Base-by-base conservation (phyloP, 306 rosid species). In the Crotalaria pallida region DNA sequence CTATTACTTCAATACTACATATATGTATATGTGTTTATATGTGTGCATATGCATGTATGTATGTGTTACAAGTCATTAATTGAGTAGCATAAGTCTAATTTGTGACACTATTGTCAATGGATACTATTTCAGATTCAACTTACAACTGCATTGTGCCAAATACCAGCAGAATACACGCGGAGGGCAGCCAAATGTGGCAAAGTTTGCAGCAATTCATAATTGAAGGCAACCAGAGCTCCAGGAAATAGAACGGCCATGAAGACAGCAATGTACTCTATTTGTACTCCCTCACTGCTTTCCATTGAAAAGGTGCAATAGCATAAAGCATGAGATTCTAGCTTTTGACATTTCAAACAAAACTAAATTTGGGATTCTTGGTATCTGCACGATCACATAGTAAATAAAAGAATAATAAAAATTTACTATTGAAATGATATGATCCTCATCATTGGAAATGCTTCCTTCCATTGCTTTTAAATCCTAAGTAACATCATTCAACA, bases 141-240 rank as follows among this genome's bases (percentile, higher is more conserved):
- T 84, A 92, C 98, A 64, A 89, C 87, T 76, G 96, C 96, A 77
- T 92, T 92, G 84, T 92, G 98, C 98, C 96, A 92, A 75, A 92
- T 75, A 58, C 98, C 98, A 77, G 98, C 96, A 77, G 92, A 83
- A 67, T 89, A 92, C 9, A 92, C 75, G 0, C 96, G 91, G 59
- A 92, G 96, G 8, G 89, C 74, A 60, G 88, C 10, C 61, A 82
- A 82, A 71, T 69, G 79, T 6, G 92, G 81, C 7, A 82, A 70
- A 34, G 53, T 74, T 60, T 83, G 89, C 74, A 92, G 80, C 47
- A 72, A 74, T 21, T 89, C 89, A 17, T 65, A 69, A 73, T 88
- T 76, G 56, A 89, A 89, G 65, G 96, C 96, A 53, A 89, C 96
- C 78, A 92, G 81, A 53, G 96, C 96, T 66, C 98, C 98, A 41